Evolutionary conservation across 257 asterid species (phyloP).

Genomic region (Cruciata laevipes): DNA sequence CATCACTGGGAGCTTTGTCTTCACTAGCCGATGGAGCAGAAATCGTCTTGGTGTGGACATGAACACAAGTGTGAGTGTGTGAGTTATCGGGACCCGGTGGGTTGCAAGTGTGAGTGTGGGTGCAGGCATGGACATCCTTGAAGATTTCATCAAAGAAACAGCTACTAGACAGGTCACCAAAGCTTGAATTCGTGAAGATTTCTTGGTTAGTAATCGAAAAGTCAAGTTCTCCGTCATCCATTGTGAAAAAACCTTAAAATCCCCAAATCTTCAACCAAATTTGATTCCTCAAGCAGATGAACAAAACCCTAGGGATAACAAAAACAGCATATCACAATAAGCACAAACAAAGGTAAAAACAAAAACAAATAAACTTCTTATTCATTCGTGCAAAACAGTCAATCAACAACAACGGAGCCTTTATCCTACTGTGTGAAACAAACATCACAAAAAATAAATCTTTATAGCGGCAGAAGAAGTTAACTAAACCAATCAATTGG

Average conservation of each 20-base stretch:
- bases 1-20: slow-evolving; percentile 61
- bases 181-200: slow-evolving; percentile 29
- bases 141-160: slow-evolving; percentile 36
- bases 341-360: too few relatives aligned
- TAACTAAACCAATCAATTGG: not conserved
- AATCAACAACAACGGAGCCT: not conserved
- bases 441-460: not conserved
- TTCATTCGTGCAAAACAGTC: not conserved
- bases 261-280: not conserved
- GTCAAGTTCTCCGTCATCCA: slow-evolving; percentile 44
- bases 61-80: slow-evolving; percentile 78
- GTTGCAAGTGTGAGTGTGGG: slow-evolving; percentile 96
- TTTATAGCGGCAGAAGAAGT: not conserved
- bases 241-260: not conserved
- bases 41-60: slow-evolving; percentile 77
- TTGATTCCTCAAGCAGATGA: slow-evolving; percentile 9
- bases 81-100: slow-evolving; percentile 86
- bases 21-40: slow-evolving; percentile 57
- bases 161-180: slow-evolving; percentile 37
- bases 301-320: slow-evolving; percentile 10
- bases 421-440: not conserved
- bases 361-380: not conserved
- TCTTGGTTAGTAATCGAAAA: slow-evolving; percentile 27
- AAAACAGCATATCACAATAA: not conserved
- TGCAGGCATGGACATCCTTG: slow-evolving; percentile 47